Conservation (phyloP, 768 basidiomycete genomes). For the Phanerochaete sordida region DNA sequence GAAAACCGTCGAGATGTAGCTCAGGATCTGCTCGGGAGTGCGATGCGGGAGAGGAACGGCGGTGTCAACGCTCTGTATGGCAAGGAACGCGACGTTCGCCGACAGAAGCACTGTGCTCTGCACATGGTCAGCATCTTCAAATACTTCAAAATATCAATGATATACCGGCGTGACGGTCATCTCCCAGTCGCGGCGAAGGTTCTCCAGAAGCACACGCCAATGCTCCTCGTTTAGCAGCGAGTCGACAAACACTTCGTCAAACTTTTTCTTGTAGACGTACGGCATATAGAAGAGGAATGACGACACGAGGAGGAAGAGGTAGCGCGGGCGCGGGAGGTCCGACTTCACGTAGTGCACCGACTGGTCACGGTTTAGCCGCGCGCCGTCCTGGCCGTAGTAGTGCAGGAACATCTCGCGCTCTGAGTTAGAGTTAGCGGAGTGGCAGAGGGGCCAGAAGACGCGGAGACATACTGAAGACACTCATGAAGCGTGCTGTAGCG, state of each 20-base stretch:
- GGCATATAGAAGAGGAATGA: constrained; percentile 28
- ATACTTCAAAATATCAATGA: constrained; percentile 18
- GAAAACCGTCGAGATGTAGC: constrained; percentile 41
- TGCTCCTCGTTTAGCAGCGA: constrained; percentile 33
- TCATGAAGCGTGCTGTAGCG: background rate
- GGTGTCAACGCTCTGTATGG: constrained; percentile 45
- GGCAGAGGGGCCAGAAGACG: too few species aligned
- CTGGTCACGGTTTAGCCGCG: constrained; percentile 34
- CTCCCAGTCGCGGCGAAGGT: constrained; percentile 30
- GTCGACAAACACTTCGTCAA: constrained; percentile 52
- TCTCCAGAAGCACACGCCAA: constrained; percentile 43
- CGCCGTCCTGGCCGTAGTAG: constrained; percentile 38
- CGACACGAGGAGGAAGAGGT: background rate
- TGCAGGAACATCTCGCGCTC: constrained; percentile 35
- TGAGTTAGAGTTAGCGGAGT: constrained; percentile 12
- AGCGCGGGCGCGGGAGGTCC: background rate
- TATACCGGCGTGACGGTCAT: constrained; percentile 33
- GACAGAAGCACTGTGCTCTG: constrained; percentile 60
- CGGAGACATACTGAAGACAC: background rate
- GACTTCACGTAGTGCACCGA: constrained; percentile 28
- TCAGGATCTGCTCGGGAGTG: constrained; percentile 34
- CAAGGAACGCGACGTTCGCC: constrained; percentile 57
- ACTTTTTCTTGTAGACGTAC: constrained; percentile 36
- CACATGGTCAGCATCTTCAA: too few species aligned
- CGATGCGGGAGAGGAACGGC: constrained; percentile 1